Percentiles rank a stretch among this genome's conserved stretches.
Conservation (phyloP, 495 filamentous ascomycete genomes). For the Podospora sp. region DNA sequence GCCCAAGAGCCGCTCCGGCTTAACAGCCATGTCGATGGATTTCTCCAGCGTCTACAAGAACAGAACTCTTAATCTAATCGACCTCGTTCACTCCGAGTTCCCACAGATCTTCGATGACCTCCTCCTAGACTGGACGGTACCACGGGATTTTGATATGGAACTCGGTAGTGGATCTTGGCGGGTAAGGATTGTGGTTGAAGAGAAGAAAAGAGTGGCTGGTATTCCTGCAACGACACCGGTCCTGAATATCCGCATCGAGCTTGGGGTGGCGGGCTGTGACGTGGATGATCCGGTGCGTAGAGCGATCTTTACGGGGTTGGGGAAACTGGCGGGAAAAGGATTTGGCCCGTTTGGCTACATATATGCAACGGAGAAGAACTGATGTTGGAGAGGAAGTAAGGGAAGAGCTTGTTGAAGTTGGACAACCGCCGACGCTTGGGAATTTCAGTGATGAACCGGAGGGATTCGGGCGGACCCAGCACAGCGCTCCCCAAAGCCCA, state of each 20-base stretch:
- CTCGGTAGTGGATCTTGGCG: not conserved
- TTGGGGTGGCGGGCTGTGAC: not conserved
- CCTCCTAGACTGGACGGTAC: conserved; percentile 1
- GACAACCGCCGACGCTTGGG: no score
- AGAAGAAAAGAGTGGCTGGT: not conserved
- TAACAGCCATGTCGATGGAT: not conserved
- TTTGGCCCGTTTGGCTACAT: no score
- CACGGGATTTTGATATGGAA: not conserved
- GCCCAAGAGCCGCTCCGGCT: not conserved
- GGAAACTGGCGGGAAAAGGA: not conserved
- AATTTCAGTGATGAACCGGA: no score
- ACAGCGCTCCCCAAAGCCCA: no score
- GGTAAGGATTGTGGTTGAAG: not conserved
- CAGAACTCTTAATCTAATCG: not conserved
- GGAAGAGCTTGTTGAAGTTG: no score
- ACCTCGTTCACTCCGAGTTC: conserved; percentile 10
- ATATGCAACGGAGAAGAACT: no score
- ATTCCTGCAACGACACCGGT: conserved; percentile 1
- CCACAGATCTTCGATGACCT: conserved; percentile 3
- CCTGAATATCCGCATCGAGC: not conserved
- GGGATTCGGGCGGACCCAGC: no score
- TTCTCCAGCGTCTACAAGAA: not conserved
- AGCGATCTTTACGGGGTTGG: conserved; percentile 4
- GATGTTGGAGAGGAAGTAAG: no score
- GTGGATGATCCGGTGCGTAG: not conserved